Conservation (phyloP, 345 rosid species). For the Arabis hirsuta region DNA sequence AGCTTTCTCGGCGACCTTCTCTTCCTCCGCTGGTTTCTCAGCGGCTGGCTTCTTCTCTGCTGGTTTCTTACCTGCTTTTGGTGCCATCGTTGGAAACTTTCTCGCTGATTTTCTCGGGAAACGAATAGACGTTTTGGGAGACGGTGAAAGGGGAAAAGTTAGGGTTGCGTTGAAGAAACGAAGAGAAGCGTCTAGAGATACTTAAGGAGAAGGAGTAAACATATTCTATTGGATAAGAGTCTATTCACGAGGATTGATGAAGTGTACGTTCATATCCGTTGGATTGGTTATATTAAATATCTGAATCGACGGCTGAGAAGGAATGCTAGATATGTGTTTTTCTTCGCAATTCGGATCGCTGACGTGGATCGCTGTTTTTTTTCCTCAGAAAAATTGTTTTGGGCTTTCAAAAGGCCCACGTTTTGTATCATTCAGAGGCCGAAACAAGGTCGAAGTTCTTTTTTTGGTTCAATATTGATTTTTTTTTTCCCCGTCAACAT, state of each 20-base stretch:
- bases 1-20: conserved; percentile 64
- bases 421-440: no score
- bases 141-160: background rate
- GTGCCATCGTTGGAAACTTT: conserved; percentile 18
- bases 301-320: conserved; percentile 13
- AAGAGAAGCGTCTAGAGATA: conserved; percentile 4
- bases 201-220: conserved; percentile 8
- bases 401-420: no score
- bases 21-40: conserved; percentile 62
- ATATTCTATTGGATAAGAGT: conserved; percentile 11
- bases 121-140: background rate
- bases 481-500: no score
- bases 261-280: background rate
- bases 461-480: no score
- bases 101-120: background rate
- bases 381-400: no score
- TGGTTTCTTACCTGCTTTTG: conserved; percentile 54
- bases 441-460: no score
- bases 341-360: conserved; percentile 25
- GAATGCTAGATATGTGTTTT: conserved; percentile 9
- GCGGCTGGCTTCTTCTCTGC: conserved; percentile 79
- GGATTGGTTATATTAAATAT: background rate
- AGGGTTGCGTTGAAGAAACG: background rate
- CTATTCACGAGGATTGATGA: conserved; percentile 15
- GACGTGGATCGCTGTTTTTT: background rate